Evolutionary conservation across 352 stramenopile species (phyloP).

Genomic region (Globisporangium yorkense): DNA sequence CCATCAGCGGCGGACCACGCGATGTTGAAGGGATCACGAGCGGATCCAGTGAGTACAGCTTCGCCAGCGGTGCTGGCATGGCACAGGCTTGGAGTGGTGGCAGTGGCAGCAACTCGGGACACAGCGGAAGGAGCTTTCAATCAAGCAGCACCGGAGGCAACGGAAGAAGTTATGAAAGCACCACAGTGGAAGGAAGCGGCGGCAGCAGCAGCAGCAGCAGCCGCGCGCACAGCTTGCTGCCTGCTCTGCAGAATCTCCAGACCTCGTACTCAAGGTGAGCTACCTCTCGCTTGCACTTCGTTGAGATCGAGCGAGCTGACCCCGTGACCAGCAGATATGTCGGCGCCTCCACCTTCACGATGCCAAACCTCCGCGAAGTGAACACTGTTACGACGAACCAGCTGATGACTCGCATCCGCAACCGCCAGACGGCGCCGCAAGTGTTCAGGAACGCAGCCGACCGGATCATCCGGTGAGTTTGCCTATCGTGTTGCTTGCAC

Average conservation of each 20-base stretch:
- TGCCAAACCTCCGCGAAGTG: constrained; percentile 6
- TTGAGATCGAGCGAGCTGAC: neutral
- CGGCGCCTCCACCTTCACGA: neutral
- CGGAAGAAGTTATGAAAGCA: neutral
- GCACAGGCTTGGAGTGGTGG: neutral
- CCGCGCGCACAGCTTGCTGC: neutral
- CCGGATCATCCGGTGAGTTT: constrained; percentile 3
- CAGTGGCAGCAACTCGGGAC: neutral
- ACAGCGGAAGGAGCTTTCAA: neutral
- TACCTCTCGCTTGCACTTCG: neutral
- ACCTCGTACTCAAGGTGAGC: neutral
- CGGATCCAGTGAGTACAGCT: neutral
- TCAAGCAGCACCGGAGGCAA: neutral
- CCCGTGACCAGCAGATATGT: neutral
- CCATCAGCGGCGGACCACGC: neutral
- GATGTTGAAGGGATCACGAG: neutral
- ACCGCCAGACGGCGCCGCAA: constrained; percentile 4
- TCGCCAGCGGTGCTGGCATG: neutral
- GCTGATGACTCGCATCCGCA: constrained; percentile 8
- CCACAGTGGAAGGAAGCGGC: neutral
- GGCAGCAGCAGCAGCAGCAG: neutral
- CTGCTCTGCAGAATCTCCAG: neutral
- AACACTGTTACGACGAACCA: neutral
- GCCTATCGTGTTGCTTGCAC: neutral
- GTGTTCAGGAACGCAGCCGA: constrained; percentile 8